A percentile compares a stretch with the other conserved stretches of the same genome.
Conservation (phyloP, 2,329 filamentous ascomycete genomes). For the Aspergillus sp. region DNA sequence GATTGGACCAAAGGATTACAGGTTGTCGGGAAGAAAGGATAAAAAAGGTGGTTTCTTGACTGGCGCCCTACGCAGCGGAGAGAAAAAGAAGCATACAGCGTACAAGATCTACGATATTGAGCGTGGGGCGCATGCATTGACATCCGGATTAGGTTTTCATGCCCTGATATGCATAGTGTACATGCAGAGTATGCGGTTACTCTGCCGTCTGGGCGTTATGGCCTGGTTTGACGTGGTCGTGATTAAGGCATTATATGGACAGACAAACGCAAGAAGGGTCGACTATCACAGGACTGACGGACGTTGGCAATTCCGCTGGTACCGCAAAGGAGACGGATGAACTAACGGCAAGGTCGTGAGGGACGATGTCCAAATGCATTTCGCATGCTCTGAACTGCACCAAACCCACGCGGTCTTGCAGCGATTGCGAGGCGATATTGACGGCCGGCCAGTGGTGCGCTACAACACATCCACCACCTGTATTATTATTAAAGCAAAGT, state of each 20-base stretch:
- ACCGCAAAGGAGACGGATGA: slow-evolving; percentile 41
- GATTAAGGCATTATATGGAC: no score
- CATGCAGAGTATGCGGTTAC: slow-evolving; percentile 35
- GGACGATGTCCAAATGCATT: slow-evolving; percentile 33
- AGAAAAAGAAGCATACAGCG: slow-evolving; percentile 27
- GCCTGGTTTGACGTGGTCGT: slow-evolving; percentile 43
- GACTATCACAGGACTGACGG: slow-evolving; percentile 28
- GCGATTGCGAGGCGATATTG: slow-evolving; percentile 29
- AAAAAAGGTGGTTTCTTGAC: slow-evolving; percentile 33
- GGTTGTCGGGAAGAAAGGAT: slow-evolving; percentile 28
- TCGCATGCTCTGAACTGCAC: slow-evolving; percentile 29
- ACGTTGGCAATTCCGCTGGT: slow-evolving; percentile 41
- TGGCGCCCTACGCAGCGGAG: slow-evolving; percentile 20
- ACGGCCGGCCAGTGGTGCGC: slow-evolving; percentile 30
- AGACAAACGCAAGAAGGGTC: no score
- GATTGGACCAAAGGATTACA: slow-evolving; percentile 25
- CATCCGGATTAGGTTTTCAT: slow-evolving; percentile 38
- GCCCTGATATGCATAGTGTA: slow-evolving; percentile 42
- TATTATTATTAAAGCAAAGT: no score
- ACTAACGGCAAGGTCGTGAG: slow-evolving; percentile 35
- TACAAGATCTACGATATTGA: slow-evolving; percentile 32
- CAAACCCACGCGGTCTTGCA: slow-evolving; percentile 29
- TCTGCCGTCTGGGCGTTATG: slow-evolving; percentile 40
- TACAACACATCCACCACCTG: no score
- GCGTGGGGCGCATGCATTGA: slow-evolving; percentile 31